Base-by-base conservation (phyloP, 345 rosid genomes). In the Lepidium sativum region DNA sequence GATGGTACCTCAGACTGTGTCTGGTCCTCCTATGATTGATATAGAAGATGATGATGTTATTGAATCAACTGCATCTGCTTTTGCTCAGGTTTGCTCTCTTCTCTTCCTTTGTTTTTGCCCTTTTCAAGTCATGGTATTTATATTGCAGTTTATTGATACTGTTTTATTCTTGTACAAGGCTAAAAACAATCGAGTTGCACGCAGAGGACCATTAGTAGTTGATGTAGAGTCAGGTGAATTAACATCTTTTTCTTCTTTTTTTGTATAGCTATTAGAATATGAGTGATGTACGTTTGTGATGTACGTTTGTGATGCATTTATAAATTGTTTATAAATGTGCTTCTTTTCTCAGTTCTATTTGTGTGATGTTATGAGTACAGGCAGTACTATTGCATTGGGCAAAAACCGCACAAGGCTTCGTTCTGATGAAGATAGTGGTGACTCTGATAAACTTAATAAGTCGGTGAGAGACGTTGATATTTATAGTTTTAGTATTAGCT, bases 221-320 rank as follows among this genome's bases (percentile, higher is more conserved):
- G 94, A 84, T 80, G 76, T 86, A 37, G 99, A 88, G 34, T 18
- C n/a, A n/a, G n/a, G n/a, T n/a, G n/a, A n/a, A n/a, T n/a, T n/a
- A n/a, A n/a, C n/a, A n/a, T n/a, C n/a, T n/a, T n/a, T n/a, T n/a
- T n/a, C n/a, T n/a, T n/a, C n/a, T n/a, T n/a, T n/a, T n/a, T n/a
- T n/a, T n/a, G n/a, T n/a, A n/a, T n/a, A n/a, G n/a, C n/a, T n/a
- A n/a, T n/a, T n/a, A n/a, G n/a, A n/a, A n/a, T n/a, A 29, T n/a
- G 8, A 42, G 33, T 16, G 39, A n/a, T n/a, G 38, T 20, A 9
- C 35, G 12, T 17, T 15, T 44, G 27, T 43, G 37, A 10, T 52
- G n/a, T n/a, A n/a, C n/a, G n/a, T n/a, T n/a, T n/a, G n/a, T n/a
- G n/a, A n/a, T n/a, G n/a, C n/a, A n/a, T n/a, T n/a, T n/a, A n/a